Evolutionary conservation across 164 flowering plant species (phyloP), one percentile per base, ranked within the genome.

Genomic region (Liriodendron chinense): DNA sequence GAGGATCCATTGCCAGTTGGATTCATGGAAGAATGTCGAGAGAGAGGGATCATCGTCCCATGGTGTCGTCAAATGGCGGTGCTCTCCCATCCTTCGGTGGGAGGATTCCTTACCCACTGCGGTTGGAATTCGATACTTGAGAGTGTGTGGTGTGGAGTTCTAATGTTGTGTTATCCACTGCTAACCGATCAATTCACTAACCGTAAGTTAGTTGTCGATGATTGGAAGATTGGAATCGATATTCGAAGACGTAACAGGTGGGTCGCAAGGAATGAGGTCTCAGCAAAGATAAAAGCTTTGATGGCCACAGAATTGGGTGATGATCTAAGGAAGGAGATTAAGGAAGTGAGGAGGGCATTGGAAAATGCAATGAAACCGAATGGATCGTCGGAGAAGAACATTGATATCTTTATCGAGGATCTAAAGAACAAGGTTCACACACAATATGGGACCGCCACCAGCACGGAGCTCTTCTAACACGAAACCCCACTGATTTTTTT

Each of bases 51-150:
- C 68, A 71, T 94, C 64, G 78, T 94, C 47, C 87, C 78, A 0
- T 94, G 98, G 98, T 91, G 97, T 72, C 47, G 77, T 47, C 97
- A 94, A 70, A 86, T 25, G 1, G 69, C 50, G 3, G 94, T 91
- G 34, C 23, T 94, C 69, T 65, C 83, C 10, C 91, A 90, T 75
- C 87, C 83, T 3, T 87, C 93, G 0, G 74, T 89, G 9, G 94
- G 96, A 59, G 98, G 96, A 74, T 92, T 94, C 76, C 72, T 94
- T 53, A 89, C 92, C 0, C 98, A 94, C 73, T 91, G 93, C 28
- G 96, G 97, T 14, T 90, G 97, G 96, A 94, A 91, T 68, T 94
- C 97, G 0, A 82, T 88, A 14, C 48, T 91, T 34, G 97, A 92
- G 68, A 87, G 92, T 47, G 76, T 87, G 5, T 89, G 91, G 96